Conservation (phyloP, 106 monocot species). For the Chionographis japonica region DNA sequence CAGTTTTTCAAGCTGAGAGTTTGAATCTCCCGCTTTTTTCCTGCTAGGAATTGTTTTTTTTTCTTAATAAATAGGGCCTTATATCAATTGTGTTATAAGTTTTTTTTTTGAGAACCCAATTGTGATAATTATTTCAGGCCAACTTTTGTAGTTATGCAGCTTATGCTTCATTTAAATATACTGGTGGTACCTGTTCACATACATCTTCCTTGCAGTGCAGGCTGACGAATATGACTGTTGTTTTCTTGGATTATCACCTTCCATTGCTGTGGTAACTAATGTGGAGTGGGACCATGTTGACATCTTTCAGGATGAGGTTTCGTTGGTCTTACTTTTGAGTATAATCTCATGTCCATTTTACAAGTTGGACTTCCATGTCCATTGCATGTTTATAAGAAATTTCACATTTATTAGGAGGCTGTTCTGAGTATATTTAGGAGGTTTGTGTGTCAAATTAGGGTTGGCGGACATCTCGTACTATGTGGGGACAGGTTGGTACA, state of each 20-base stretch:
- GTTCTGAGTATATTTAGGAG: conserved; percentile 19
- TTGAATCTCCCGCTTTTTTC: too few species aligned
- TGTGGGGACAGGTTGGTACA: conserved; percentile 37
- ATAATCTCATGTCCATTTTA: too few species aligned
- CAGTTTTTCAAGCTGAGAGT: too few species aligned
- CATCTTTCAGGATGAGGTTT: conserved; percentile 35
- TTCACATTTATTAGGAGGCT: conserved; percentile 21
- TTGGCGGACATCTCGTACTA: conserved; percentile 37
- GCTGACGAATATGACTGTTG: conserved; percentile 55
- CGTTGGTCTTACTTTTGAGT: background rate
- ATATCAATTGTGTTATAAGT: too few species aligned
- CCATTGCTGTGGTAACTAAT: conserved; percentile 41
- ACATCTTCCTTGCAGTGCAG: conserved; percentile 14
- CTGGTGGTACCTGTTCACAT: too few species aligned
- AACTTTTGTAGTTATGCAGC: too few species aligned
- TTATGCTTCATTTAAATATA: too few species aligned
- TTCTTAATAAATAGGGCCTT: too few species aligned
- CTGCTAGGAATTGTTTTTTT: too few species aligned
- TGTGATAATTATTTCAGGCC: too few species aligned
- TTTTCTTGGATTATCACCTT: conserved; percentile 40
- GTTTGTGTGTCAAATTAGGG: conserved; percentile 31
- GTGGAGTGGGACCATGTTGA: conserved; percentile 54
- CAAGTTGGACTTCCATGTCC: background rate
- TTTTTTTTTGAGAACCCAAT: too few species aligned
- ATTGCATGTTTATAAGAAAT: background rate